Base-by-base conservation (phyloP, 148 eudicot species). In the Cornus suecica region DNA sequence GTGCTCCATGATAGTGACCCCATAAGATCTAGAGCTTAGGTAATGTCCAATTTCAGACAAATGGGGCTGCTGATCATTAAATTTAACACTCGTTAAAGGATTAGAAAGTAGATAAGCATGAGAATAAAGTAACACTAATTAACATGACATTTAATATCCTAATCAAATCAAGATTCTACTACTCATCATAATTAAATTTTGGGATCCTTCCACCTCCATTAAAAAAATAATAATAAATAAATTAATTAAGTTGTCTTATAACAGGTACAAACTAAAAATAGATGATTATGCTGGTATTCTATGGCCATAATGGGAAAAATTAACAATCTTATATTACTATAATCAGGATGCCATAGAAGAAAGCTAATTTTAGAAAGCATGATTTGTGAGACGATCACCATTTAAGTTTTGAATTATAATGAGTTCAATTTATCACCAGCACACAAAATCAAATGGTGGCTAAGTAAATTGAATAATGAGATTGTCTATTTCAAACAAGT, bases 1-100 rank as follows among this genome's bases (percentile, higher is more conserved):
- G 62, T 58, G 62, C 62, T 58, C 62, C 62, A 58, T 58, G 62
- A 58, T 58, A 58, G 25, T 6, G 62, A 58, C 62, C 62, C 62
- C 24, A 5, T 58, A 18, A 58, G 1, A 20, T 52, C 20, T 52
- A 52, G 5, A 14, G 58, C 62, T 58, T 58, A 58, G 23, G 62
- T 18, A 11, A 58, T 4, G 62, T 58, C 25, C 20, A 58, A 8
- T 58, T 13, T 16, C 25, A 58, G 18, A 58, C 62, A 22, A 24
- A 58, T 58, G 62, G 62, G 62, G 62, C 24, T 58, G 62, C 62
- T n/a, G 23, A 58, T 20, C 62, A 54, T 54, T 54, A 54, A 0
- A 54, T 54, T 54, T 16, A 0, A 54, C 15, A n/a, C 7, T 58
- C 20, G n/a, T 18, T 58, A 58, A 58, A 58, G 2, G 25, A n/a